Evolutionary conservation across 1,284 basidiomycete genomes (phyloP).

Genomic region (Ganoderma lingzhi): DNA sequence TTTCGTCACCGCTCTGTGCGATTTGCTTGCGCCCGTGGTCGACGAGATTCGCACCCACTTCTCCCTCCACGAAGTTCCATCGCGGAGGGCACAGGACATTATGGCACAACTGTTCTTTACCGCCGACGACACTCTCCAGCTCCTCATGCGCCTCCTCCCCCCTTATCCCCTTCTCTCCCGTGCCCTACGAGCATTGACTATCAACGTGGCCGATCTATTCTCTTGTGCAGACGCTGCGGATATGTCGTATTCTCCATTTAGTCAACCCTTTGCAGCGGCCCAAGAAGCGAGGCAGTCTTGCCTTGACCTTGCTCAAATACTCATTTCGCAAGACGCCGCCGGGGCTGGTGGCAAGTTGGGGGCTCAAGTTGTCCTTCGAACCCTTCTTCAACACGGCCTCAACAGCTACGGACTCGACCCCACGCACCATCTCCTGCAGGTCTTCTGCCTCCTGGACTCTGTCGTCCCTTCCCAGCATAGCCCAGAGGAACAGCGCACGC

Average conservation of each 20-base stretch:
- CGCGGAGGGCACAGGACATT: constrained; percentile 45
- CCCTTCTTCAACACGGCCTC: constrained; percentile 59
- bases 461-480: constrained; percentile 56
- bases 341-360: constrained; percentile 48
- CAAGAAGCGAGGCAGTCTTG: constrained; percentile 56
- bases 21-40: constrained; percentile 55
- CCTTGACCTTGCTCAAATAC: constrained; percentile 52
- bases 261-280: constrained; percentile 51
- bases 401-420: constrained; percentile 56
- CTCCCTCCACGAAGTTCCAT: constrained; percentile 38
- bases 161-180: constrained; percentile 59
- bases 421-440: constrained; percentile 60
- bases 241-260: constrained; percentile 49
- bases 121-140: constrained; percentile 59
- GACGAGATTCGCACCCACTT: constrained; percentile 63
- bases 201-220: constrained; percentile 61
- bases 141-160: constrained; percentile 56
- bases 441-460: constrained; percentile 63
- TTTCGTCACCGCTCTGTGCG: constrained; percentile 61
- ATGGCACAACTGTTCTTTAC: constrained; percentile 62
- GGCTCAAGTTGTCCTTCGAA: constrained; percentile 57
- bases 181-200: constrained; percentile 51
- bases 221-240: constrained; percentile 59
- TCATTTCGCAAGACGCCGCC: constrained; percentile 47
- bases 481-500: constrained; percentile 40